Evolutionary conservation across 2,329 filamentous ascomycete species (phyloP).

Genomic region (Aspergillus proliferans): DNA sequence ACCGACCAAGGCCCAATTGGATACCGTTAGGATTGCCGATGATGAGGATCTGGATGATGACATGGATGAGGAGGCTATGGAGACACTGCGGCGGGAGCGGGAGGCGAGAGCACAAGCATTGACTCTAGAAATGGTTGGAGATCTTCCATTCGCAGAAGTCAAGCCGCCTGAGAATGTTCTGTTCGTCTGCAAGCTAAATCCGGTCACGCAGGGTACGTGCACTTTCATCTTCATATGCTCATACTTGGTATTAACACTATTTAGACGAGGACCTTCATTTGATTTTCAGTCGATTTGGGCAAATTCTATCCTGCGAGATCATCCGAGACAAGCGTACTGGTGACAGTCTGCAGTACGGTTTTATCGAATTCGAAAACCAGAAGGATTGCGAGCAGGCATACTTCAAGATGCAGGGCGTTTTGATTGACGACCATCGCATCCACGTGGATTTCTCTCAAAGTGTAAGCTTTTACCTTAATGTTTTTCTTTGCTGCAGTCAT

Average conservation of each 20-base stretch:
- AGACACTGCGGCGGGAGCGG: conserved; percentile 74
- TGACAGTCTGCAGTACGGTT: conserved; percentile 93
- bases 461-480: conserved; percentile 46
- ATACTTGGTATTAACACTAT: conserved; percentile 7
- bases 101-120: conserved; percentile 91
- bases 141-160: conserved; percentile 94
- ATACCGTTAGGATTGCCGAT: conserved; percentile 84
- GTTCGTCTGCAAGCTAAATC: conserved; percentile 98
- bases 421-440: conserved; percentile 95
- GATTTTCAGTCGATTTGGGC: conserved; percentile 95
- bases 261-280: conserved; percentile 83
- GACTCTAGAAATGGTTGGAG: conserved; percentile 95
- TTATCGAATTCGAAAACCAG: conserved; percentile 94
- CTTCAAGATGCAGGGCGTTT: conserved; percentile 96
- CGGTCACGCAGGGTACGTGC: conserved; percentile 66
- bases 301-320: conserved; percentile 90
- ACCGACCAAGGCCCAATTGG: conserved; percentile 77
- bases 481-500: background rate
- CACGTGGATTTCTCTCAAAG: conserved; percentile 99
- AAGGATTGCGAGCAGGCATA: conserved; percentile 90
- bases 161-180: conserved; percentile 95
- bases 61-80: conserved; percentile 71
- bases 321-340: conserved; percentile 90
- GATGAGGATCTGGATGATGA: conserved; percentile 76
- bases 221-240: background rate